Evolutionary conservation across 345 rosid species (phyloP), one percentile per base, ranked within the genome.

Genomic region (Orychophragmus violaceus): DNA sequence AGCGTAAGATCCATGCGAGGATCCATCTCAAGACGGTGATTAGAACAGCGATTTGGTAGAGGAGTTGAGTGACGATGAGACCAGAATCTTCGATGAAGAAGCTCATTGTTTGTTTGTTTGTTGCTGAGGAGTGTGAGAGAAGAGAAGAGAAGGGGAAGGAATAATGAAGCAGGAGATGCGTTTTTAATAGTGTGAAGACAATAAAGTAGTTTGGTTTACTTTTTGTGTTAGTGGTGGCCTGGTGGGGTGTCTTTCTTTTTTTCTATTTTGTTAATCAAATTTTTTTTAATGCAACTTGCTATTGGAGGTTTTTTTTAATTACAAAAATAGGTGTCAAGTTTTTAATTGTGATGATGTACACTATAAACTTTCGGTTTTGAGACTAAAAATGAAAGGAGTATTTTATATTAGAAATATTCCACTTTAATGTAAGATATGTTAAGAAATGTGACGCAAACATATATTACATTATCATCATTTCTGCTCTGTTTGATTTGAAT

Each of bases 11-110:
- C 81, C 91, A 85, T 2, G 88, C 61, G 4, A 79, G 41, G 9
- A 80, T 67, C 95, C 96, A 87, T 77, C 98, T 74, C 18, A 85
- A 22, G 27, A 91, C 69, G 14, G 98, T 79, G 37, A 89, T 62
- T 13, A 80, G 56, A 18, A 85, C 81, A 2, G 95, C 98, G 7
- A 87, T 77, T 68, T 84, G 77, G 94, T 91, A 87, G 2, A 91
- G 78, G 66, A 83, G 13, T 51, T 87, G 85, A 46, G 80, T 77
- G 14, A 80, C 62, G 3, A 84, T 72, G 44, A 78, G 65, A 53
- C 80, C 62, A 6, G 90, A 80, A 45, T 85, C 87, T 33, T 85
- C 92, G 11, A 76, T 77, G 45, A 82, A 84, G 68, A 82, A 73
- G 25, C 84, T 76, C 93, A 86, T 87, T 14, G 1, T 25, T 3